Conservation (phyloP, 768 basidiomycete genomes). For the Clathrus columnatus region DNA sequence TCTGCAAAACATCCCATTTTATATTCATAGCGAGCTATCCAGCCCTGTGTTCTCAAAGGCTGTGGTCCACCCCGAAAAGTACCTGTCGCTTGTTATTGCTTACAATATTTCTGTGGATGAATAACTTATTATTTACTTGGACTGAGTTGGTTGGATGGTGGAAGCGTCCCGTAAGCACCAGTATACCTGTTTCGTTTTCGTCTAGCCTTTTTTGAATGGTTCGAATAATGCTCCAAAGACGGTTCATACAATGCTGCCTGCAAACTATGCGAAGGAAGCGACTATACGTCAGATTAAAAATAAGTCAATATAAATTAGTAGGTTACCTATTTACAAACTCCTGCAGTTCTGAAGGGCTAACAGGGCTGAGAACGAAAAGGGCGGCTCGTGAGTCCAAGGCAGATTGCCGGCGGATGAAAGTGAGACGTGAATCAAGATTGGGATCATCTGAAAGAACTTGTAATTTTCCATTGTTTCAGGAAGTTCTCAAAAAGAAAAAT, state of each 20-base stretch:
- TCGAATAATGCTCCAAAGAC: conserved; percentile 86
- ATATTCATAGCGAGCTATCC: conserved; percentile 96
- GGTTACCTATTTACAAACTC: conserved; percentile 80
- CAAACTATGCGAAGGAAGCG: conserved; percentile 37
- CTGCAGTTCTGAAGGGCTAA: conserved; percentile 70
- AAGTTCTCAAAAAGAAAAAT: background rate
- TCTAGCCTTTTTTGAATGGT: conserved; percentile 86
- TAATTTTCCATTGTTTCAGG: background rate
- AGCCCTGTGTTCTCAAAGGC: conserved; percentile 75
- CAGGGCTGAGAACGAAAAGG: conserved; percentile 90
- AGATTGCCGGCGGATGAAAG: conserved; percentile 79
- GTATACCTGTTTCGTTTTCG: conserved; percentile 82
- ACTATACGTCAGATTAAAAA: background rate
- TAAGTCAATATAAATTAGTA: background rate
- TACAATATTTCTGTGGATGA: background rate
- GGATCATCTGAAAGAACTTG: conserved; percentile 58
- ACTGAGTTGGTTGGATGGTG: conserved; percentile 34
- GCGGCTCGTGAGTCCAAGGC: conserved; percentile 87
- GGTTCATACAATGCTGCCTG: conserved; percentile 85
- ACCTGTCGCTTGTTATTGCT: background rate
- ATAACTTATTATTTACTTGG: conserved; percentile 31
- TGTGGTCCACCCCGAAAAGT: conserved; percentile 33
- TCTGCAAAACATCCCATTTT: conserved; percentile 97
- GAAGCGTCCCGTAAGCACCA: conserved; percentile 8
- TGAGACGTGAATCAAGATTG: conserved; percentile 70